A percentile compares a stretch with the other conserved stretches of the same genome.
Conservation (phyloP, 2,329 filamentous ascomycete genomes). For the Talaromyces albobiverticillius region DNA sequence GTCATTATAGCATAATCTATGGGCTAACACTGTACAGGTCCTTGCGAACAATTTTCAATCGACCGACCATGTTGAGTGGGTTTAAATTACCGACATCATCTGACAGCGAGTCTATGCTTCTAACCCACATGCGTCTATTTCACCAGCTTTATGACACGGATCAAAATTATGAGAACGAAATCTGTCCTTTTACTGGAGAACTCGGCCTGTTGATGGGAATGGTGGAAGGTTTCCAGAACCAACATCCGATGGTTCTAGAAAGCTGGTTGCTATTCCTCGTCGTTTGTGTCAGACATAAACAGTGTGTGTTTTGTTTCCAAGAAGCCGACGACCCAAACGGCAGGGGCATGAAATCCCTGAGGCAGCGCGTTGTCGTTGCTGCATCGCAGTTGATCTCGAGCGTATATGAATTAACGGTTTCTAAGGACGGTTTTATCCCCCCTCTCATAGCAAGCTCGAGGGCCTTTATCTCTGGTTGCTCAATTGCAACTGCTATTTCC, state of each 20-base stretch:
- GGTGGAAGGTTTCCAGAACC: neutral
- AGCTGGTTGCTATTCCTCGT: neutral
- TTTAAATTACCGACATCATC: neutral
- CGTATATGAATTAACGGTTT: neutral
- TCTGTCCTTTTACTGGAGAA: neutral
- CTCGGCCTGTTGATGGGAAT: neutral
- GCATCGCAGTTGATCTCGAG: neutral
- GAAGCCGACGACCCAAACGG: neutral
- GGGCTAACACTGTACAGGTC: neutral
- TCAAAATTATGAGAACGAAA: neutral
- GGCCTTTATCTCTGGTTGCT: neutral
- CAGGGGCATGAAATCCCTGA: neutral
- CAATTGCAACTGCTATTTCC: neutral
- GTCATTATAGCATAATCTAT: neutral
- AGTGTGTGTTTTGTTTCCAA: conserved; percentile 1
- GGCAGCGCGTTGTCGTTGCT: neutral
- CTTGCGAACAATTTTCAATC: neutral
- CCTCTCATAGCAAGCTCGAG: neutral
- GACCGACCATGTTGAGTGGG: neutral
- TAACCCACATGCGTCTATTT: neutral
- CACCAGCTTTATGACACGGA: neutral
- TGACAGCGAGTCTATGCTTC: neutral
- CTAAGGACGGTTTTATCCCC: neutral
- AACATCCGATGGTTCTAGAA: neutral
- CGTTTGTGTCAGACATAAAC: neutral